Conservation (phyloP, 345 rosid species). For the Kernera saxatilis region DNA sequence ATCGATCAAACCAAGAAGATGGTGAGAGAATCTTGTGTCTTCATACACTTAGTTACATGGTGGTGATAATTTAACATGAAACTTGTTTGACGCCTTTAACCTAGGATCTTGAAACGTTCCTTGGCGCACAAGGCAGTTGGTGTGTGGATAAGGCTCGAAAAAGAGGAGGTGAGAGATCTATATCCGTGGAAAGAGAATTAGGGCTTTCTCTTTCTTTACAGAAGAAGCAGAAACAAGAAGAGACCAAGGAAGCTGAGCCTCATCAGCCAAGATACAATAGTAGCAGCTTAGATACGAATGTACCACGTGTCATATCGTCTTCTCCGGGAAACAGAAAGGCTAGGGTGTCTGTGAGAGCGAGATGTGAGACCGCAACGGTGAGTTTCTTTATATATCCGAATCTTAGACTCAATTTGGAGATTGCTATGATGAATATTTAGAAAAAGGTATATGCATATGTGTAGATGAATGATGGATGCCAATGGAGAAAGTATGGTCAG, state of each 20-base stretch:
- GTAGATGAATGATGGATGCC: constrained; percentile 90
- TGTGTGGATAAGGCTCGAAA: constrained; percentile 1
- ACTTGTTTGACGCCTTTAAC: not conserved
- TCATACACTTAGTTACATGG: not conserved
- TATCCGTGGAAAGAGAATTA: constrained; percentile 15
- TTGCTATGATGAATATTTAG: not conserved
- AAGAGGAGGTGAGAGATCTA: constrained; percentile 15
- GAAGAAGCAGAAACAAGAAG: constrained; percentile 18
- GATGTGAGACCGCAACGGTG: constrained; percentile 81
- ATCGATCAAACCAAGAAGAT: constrained; percentile 9
- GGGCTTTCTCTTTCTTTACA: constrained; percentile 30
- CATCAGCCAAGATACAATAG: constrained; percentile 14
- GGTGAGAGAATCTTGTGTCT: constrained; percentile 10
- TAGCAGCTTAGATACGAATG: not conserved
- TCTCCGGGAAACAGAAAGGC: constrained; percentile 46
- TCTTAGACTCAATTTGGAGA: not conserved
- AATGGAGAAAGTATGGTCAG: constrained; percentile 97
- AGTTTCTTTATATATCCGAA: constrained; percentile 1
- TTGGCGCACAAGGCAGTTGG: constrained; percentile 13
- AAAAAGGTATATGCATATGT: not conserved
- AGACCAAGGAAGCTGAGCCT: constrained; percentile 13
- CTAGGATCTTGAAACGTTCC: constrained; percentile 25
- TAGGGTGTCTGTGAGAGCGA: constrained; percentile 79
- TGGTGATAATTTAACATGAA: not conserved
- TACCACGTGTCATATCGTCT: constrained; percentile 14